A percentile compares a stretch with the other conserved stretches of the same genome.
Evolutionary conservation across 768 basidiomycete species (phyloP).

Genomic region (Boletus sp.): DNA sequence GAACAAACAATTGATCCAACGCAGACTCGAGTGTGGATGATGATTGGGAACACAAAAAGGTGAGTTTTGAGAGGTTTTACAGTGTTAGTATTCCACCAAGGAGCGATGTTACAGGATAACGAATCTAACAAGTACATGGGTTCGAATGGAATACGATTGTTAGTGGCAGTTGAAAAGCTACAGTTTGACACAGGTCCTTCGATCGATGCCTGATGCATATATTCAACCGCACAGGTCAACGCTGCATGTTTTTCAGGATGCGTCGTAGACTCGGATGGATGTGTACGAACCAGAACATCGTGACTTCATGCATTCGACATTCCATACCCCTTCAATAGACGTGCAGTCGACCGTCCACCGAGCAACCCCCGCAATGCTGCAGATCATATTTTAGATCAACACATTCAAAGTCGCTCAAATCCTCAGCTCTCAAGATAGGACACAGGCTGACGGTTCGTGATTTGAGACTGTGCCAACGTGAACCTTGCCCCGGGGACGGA

Average conservation of each 20-base stretch:
- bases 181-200: constrained; percentile 10
- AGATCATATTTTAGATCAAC: constrained; percentile 62
- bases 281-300: constrained; percentile 47
- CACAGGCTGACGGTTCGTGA: constrained; percentile 43
- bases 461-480: constrained; percentile 31
- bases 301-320: constrained; percentile 63
- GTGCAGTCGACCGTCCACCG: constrained; percentile 64
- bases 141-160: background rate
- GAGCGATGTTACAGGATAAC: background rate
- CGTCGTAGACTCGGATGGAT: background rate
- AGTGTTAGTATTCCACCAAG: background rate
- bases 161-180: constrained; percentile 1
- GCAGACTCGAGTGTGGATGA: background rate
- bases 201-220: constrained; percentile 11
- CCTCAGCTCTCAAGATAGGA: constrained; percentile 43
- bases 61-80: background rate
- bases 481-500: constrained; percentile 15
- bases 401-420: constrained; percentile 53
- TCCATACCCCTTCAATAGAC: constrained; percentile 59
- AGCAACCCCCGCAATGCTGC: constrained; percentile 74
- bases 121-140: background rate
- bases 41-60: background rate
- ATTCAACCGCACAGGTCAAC: constrained; percentile 14
- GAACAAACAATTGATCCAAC: background rate
- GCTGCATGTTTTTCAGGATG: constrained; percentile 2